Evolutionary conservation across 768 basidiomycete species (phyloP).

Genomic region (Leccinum arenicola): DNA sequence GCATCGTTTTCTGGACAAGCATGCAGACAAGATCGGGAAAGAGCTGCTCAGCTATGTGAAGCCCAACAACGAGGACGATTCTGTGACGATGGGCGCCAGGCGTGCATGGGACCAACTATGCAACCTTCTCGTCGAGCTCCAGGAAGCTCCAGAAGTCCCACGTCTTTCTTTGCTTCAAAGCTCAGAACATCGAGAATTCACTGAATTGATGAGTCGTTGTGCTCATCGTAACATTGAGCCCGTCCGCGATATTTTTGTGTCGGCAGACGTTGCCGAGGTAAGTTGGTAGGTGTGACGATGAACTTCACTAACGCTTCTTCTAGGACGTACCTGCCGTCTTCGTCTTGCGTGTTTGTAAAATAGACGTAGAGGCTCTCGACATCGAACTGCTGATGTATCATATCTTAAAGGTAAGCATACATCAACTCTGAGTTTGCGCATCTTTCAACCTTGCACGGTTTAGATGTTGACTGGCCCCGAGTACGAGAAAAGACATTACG

Average conservation of each 20-base stretch:
- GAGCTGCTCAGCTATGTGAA: conserved; percentile 75
- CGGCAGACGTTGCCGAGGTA: conserved; percentile 48
- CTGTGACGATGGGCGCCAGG: conserved; percentile 61
- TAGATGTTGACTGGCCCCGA: conserved; percentile 52
- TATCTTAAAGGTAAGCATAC: conserved; percentile 60
- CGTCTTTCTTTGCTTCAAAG: conserved; percentile 48
- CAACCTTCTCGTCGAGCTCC: conserved; percentile 74
- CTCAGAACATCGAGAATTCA: conserved; percentile 58
- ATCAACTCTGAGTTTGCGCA: background rate
- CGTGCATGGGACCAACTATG: conserved; percentile 84
- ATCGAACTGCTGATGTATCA: conserved; percentile 76
- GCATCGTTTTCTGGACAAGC: conserved; percentile 81
- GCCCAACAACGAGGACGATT: conserved; percentile 51
- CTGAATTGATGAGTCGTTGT: conserved; percentile 65
- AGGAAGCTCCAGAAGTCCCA: conserved; percentile 65
- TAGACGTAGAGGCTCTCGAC: conserved; percentile 79
- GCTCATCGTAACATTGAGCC: conserved; percentile 56
- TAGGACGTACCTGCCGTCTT: conserved; percentile 52
- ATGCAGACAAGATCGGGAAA: conserved; percentile 85
- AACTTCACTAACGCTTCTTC: background rate
- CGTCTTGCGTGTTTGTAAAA: conserved; percentile 59
- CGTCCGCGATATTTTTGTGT: conserved; percentile 66
- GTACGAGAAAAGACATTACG: conserved; percentile 52
- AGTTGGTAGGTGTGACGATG: conserved; percentile 8
- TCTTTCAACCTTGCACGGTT: background rate